Percentiles rank a stretch among this genome's conserved stretches.
phyloP scores from a whole-genome alignment of 257 asterid genomes.

The Solanum pinnatisectum region DNA sequence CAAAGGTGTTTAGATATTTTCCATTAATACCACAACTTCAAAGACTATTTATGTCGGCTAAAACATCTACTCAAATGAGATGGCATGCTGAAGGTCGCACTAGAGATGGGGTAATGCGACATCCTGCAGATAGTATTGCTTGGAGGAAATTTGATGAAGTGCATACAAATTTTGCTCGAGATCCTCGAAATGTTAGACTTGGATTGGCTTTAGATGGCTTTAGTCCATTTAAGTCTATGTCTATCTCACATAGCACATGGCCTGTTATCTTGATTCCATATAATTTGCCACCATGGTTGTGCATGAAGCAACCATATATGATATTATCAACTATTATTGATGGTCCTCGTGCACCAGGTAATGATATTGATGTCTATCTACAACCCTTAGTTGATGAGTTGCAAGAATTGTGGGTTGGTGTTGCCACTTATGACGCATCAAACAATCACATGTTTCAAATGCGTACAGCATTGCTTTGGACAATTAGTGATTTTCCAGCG shows the following conservation, averaged over 20 bases:
- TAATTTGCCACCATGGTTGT: background rate
- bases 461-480: background rate
- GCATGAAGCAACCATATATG: background rate
- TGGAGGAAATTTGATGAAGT: background rate
- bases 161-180: background rate
- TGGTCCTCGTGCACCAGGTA: background rate
- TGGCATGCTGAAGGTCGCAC: no score
- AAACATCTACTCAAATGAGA: no score
- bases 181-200: background rate
- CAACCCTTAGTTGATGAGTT: background rate
- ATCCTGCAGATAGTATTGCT: background rate
- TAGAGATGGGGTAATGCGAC: background rate
- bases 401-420: background rate
- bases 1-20: no score
- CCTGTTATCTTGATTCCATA: background rate
- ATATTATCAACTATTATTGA: background rate
- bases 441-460: background rate
- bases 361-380: background rate
- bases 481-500: background rate
- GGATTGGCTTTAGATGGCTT: background rate
- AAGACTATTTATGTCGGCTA: no score
- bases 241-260: background rate
- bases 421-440: background rate
- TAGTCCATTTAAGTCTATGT: background rate
- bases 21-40: no score